Conservation (phyloP, 768 basidiomycete species). For the Suillus ampliporus region DNA sequence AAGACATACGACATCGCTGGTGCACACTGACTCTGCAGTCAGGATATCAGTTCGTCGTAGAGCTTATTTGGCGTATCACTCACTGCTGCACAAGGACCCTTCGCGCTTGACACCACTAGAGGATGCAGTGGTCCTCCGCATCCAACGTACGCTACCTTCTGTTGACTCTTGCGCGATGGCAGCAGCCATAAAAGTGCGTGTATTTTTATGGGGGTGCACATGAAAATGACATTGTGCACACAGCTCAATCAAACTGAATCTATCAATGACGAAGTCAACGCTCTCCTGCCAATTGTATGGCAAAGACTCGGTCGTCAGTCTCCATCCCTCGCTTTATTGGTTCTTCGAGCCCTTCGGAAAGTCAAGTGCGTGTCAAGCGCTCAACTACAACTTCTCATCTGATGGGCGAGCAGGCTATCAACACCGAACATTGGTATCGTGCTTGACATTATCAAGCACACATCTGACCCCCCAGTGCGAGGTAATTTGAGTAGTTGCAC, state of each 20-base stretch:
- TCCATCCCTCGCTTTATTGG: constrained; percentile 7
- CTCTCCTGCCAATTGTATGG: constrained; percentile 9
- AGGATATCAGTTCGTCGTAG: constrained; percentile 68
- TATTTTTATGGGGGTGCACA: neutral
- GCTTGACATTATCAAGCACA: constrained; percentile 31
- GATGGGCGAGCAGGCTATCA: constrained; percentile 1
- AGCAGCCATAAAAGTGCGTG: constrained; percentile 30
- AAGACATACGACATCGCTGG: constrained; percentile 32
- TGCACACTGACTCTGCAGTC: constrained; percentile 16
- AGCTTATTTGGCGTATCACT: constrained; percentile 61
- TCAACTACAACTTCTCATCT: neutral
- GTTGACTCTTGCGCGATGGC: constrained; percentile 16
- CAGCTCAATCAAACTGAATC: neutral
- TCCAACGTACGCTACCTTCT: constrained; percentile 18
- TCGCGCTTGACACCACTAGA: constrained; percentile 52
- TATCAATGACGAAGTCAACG: constrained; percentile 4
- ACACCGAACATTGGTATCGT: constrained; percentile 22
- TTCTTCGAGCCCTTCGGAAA: constrained; percentile 31
- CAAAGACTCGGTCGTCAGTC: neutral
- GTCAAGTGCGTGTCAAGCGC: constrained; percentile 10
- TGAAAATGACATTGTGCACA: neutral
- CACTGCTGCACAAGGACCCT: constrained; percentile 52
- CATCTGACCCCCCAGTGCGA: constrained; percentile 27
- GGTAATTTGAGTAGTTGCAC: constrained; percentile 23
- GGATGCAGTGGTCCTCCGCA: constrained; percentile 20